A percentile compares a stretch with the other conserved stretches of the same genome.
phyloP scores from a whole-genome alignment of 306 rosid genomes.

The Cucurbita moschata region DNA sequence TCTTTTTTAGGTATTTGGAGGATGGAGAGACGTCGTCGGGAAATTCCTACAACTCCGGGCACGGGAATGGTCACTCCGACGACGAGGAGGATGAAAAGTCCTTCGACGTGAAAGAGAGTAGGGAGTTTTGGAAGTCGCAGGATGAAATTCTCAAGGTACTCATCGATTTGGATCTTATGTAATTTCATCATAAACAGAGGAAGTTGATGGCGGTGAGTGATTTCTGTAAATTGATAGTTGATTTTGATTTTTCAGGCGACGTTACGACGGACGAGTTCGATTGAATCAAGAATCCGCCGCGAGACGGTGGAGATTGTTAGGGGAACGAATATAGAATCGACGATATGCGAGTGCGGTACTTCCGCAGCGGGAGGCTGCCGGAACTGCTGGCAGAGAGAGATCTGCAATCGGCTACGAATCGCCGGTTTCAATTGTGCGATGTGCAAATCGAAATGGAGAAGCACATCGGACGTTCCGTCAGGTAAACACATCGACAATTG shows the following conservation, averaged over 20 bases:
- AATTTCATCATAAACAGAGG: background rate
- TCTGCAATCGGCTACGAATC: constrained; percentile 33
- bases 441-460: constrained; percentile 64
- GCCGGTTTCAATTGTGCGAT: constrained; percentile 46
- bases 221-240: background rate
- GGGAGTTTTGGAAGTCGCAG: background rate
- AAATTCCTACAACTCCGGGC: background rate
- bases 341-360: constrained; percentile 31
- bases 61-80: background rate
- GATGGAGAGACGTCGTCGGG: background rate
- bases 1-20: background rate
- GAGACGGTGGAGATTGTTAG: constrained; percentile 39
- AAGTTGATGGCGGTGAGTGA: background rate
- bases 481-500: constrained; percentile 21
- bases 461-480: constrained; percentile 35
- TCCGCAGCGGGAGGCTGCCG: constrained; percentile 36
- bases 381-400: constrained; percentile 41
- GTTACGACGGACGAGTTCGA: constrained; percentile 23
- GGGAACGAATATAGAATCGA: constrained; percentile 14
- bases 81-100: background rate
- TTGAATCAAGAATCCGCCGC: constrained; percentile 40
- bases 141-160: background rate
- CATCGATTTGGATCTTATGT: background rate
- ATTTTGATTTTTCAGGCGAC: constrained; percentile 1
- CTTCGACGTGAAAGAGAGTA: background rate